phyloP scores from a whole-genome alignment of 257 asterid species.

The Forsythia viridissima region DNA sequence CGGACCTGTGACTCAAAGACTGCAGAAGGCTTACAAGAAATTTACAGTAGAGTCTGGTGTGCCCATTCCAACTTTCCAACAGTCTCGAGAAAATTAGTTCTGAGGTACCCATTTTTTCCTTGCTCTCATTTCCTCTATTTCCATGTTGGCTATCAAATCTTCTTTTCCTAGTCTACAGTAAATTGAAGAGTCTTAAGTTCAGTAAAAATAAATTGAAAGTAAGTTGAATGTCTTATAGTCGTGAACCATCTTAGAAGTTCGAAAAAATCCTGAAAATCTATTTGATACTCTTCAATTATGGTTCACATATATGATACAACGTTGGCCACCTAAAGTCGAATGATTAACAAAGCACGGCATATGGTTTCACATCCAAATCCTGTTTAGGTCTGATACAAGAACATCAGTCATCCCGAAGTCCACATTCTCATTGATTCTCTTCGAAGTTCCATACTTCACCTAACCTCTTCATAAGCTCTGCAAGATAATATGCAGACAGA shows the following conservation, averaged over 20 bases:
- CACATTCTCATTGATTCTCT: background rate
- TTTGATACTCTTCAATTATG: no score
- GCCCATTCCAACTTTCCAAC: constrained; percentile 69
- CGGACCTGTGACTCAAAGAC: constrained; percentile 72
- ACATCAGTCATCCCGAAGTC: background rate
- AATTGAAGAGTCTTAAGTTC: background rate
- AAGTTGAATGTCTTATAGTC: background rate
- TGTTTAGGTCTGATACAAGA: background rate
- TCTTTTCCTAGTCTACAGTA: background rate
- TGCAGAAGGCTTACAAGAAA: constrained; percentile 62
- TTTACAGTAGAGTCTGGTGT: constrained; percentile 70
- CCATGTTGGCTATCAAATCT: background rate
- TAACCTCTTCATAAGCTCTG: no score
- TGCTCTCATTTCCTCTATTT: background rate
- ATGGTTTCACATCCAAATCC: background rate
- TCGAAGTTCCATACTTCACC: background rate
- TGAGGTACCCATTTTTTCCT: background rate
- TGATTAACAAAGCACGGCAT: background rate
- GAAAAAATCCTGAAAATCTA: no score
- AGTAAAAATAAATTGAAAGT: background rate
- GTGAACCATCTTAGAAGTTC: no score
- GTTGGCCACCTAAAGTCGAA: background rate
- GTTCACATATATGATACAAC: background rate
- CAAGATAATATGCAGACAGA: background rate
- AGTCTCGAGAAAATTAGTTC: constrained; percentile 21